Evolutionary conservation across 2,329 filamentous ascomycete species (phyloP), one percentile per base, ranked within the genome.

Genomic region (Colletotrichum truncatum): DNA sequence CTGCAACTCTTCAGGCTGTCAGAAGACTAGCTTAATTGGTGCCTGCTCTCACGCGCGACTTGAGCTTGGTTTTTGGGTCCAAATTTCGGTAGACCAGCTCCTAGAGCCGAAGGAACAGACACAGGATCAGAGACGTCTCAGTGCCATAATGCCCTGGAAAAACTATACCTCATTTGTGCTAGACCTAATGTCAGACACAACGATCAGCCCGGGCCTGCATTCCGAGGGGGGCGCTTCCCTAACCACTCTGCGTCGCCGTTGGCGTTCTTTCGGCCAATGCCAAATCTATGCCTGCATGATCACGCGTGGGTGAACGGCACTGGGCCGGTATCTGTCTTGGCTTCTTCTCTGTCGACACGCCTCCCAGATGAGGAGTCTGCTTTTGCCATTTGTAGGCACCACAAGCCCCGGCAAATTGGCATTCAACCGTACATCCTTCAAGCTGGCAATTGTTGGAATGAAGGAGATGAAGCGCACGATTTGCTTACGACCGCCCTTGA

Each of bases 181-280:
- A 38, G 18, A 23, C 10, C 16, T 11, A n/a, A 18, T 38, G 28
- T 66, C 58, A 56, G 58, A 57, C 28, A 51, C 14, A 11, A 32
- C 18, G 25, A 21, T 39, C n/a, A 39, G 18, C 16, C 23, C 63
- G 63, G 63, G 21, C 63, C 63, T 66, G 12, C 1, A n/a, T 51
- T 63, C 63, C 63, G 63, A n/a, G 3, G 45, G 52, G 25, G 36
- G 23, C 58, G 58, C 58, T 52, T 32, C 36, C 28, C 16, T 58
- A 16, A 10, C 32, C 25, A 26, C 43, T 57, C 7, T 16, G 18
- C 28, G 16, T 41, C 32, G 32, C 41, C 34, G 12, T 30, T 51
- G 59, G 52, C 59, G 25, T 46, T 28, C 30, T 9, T 8, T 32
- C 28, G 21, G 23, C 25, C 18, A 39, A 30, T 32, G 26, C 41